Conservation (phyloP, 371 early-diverging fungal genomes). For the Rhizopus stolonifer region DNA sequence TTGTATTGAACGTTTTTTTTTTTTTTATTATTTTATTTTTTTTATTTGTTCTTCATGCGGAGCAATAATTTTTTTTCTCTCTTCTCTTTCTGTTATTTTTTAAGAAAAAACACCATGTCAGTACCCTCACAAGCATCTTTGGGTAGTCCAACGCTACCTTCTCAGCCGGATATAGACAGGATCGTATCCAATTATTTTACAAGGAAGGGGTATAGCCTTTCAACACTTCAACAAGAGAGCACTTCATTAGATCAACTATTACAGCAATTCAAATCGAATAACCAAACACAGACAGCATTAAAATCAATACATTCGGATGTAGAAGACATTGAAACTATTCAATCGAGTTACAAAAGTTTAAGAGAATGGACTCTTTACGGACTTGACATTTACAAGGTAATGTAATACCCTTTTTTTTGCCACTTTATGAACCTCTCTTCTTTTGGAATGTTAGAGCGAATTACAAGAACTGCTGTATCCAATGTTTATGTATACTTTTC, state of each 20-base stretch:
- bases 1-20: no score
- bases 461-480: slow-evolving; percentile 89
- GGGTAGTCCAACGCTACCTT: slow-evolving; percentile 18
- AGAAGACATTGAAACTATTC: slow-evolving; percentile 81
- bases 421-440: neutral
- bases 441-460: slow-evolving; percentile 74
- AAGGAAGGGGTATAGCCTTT: slow-evolving; percentile 42
- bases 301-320: slow-evolving; percentile 60
- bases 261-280: slow-evolving; percentile 16
- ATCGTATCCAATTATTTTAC: slow-evolving; percentile 40
- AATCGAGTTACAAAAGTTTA: slow-evolving; percentile 75
- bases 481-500: slow-evolving; percentile 91
- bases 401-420: neutral
- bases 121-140: slow-evolving; percentile 16
- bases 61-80: neutral
- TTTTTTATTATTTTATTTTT: neutral
- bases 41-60: neutral
- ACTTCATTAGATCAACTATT: slow-evolving; percentile 33
- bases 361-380: slow-evolving; percentile 94
- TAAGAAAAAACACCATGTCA: slow-evolving; percentile 7
- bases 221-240: slow-evolving; percentile 28
- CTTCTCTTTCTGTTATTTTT: neutral
- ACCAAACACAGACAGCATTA: slow-evolving; percentile 19
- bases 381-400: slow-evolving; percentile 88
- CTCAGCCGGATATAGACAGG: slow-evolving; percentile 32